Evolutionary conservation across 371 early-diverging fungal genomes (phyloP).

Genomic region (Rhizopus sp.): DNA sequence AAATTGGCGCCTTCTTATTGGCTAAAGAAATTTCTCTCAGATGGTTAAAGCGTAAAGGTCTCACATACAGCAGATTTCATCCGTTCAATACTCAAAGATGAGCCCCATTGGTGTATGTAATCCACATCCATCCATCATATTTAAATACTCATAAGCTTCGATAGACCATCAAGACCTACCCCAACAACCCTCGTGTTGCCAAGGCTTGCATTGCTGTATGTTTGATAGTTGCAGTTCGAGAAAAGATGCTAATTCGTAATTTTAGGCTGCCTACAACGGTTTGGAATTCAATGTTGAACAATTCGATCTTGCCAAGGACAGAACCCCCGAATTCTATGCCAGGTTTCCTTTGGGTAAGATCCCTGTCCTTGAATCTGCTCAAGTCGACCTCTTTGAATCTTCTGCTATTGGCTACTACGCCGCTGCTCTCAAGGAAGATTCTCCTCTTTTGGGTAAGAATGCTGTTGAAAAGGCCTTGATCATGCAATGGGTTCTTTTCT

Average conservation of each 20-base stretch:
- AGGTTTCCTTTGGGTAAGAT: conserved; percentile 86
- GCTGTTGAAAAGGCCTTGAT: conserved; percentile 75
- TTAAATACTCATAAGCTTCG: not conserved
- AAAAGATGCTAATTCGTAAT: conserved; percentile 37
- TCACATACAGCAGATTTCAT: no score
- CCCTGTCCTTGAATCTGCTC: conserved; percentile 80
- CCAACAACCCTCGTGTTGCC: conserved; percentile 57
- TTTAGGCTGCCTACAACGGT: conserved; percentile 71
- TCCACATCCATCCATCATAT: not conserved
- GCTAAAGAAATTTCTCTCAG: no score
- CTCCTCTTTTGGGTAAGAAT: conserved; percentile 64
- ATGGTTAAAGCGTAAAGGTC: no score
- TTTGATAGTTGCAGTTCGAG: conserved; percentile 28
- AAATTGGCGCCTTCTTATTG: no score
- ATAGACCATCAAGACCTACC: conserved; percentile 58
- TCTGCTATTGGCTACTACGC: conserved; percentile 90
- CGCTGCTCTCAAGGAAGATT: conserved; percentile 65
- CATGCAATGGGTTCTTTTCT: conserved; percentile 76
- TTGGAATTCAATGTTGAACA: conserved; percentile 67
- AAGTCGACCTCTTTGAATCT: conserved; percentile 77
- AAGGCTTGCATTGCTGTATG: conserved; percentile 70
- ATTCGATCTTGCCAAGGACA: conserved; percentile 67
- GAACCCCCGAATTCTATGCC: conserved; percentile 72
- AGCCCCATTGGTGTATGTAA: conserved; percentile 8
- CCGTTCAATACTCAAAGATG: not conserved